phyloP scores from a whole-genome alignment of 140 eudicot species.

The Eryngium alpinum region DNA sequence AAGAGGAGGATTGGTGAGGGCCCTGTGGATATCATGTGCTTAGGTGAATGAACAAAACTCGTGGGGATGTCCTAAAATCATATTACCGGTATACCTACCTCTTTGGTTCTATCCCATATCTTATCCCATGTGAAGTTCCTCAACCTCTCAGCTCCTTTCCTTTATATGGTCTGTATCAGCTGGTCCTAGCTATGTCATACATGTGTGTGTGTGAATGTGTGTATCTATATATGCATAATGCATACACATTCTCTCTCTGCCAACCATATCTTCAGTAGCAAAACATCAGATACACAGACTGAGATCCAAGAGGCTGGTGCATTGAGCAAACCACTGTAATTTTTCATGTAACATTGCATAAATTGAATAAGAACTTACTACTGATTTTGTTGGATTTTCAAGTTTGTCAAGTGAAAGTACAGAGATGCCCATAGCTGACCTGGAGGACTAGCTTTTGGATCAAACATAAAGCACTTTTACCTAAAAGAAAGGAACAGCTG shows the following conservation, averaged over 20 bases:
- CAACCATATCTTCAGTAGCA: too few species aligned
- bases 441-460: background rate
- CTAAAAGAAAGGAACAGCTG: background rate
- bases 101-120: background rate
- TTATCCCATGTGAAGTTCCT: slow-evolving; percentile 5
- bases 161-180: background rate
- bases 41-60: slow-evolving; percentile 16
- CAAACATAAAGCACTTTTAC: background rate
- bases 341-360: background rate
- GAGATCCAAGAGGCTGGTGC: too few species aligned
- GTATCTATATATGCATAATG: too few species aligned
- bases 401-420: background rate
- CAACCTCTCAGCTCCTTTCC: slow-evolving; percentile 4
- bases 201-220: background rate
- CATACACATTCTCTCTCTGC: background rate
- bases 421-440: background rate
- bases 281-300: too few species aligned
- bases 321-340: background rate
- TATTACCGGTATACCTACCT: slow-evolving; percentile 16
- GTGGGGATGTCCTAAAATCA: slow-evolving; percentile 13
- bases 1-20: background rate
- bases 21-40: slow-evolving; percentile 15
- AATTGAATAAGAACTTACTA: background rate
- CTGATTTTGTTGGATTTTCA: background rate
- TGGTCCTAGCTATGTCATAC: background rate